These are phyloP conservation scores for Lipomyces lipofer DNA, from an alignment of 805 yeast genomes.

Conservation along the genomic window DNA sequence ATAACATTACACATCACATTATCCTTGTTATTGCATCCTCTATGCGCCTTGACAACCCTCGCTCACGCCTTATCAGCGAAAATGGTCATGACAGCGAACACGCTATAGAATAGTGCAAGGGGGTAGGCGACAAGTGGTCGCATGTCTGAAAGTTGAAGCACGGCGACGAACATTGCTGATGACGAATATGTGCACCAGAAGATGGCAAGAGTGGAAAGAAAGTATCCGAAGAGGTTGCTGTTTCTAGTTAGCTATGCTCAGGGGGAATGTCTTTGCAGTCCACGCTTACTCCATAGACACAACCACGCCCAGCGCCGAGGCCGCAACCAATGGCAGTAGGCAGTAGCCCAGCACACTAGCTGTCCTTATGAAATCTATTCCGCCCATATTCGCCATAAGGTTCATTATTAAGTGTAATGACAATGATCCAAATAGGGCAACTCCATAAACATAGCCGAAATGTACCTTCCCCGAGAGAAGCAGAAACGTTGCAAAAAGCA, in stretches of 20 bases:
- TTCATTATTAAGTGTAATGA: conserved; percentile 82
- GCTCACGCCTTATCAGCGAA: conserved; percentile 51
- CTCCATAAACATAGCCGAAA: conserved; percentile 95
- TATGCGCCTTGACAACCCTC: too few species aligned
- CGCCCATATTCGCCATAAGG: conserved; percentile 63
- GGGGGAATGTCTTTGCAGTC: too few species aligned
- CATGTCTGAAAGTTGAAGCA: conserved; percentile 77
- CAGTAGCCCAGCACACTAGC: conserved; percentile 95
- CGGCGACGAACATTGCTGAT: conserved; percentile 87
- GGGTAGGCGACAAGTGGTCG: conserved; percentile 93
- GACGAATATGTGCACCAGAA: conserved; percentile 92
- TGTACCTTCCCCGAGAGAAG: conserved; percentile 88
- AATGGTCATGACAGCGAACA: conserved; percentile 93
- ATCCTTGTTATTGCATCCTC: too few species aligned
- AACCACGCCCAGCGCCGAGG: conserved; percentile 70
- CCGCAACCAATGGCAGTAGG: conserved; percentile 78
- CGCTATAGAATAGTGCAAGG: conserved; percentile 82
- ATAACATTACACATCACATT: too few species aligned
- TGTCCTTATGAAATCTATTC: conserved; percentile 59
- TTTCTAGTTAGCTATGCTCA: not conserved
- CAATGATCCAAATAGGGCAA: conserved; percentile 85
- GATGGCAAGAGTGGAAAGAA: conserved; percentile 64
- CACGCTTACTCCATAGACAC: conserved; percentile 55
- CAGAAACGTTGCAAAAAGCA: conserved; percentile 79
- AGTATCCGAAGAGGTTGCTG: conserved; percentile 66